phyloP scores from a whole-genome alignment of 1,284 basidiomycete species.

The Inonotus obliquus region DNA sequence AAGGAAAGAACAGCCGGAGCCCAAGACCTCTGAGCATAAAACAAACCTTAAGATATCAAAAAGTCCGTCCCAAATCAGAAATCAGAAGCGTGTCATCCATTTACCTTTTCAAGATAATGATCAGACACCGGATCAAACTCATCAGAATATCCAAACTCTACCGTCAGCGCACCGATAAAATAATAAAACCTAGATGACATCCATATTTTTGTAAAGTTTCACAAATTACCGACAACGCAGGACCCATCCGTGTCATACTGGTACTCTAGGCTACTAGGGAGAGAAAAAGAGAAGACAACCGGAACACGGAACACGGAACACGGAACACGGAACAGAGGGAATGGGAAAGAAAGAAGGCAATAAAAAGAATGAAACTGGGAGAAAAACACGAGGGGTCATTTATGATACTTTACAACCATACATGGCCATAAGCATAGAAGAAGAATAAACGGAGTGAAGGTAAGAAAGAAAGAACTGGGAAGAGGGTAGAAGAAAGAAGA shows the following conservation, averaged over 20 bases:
- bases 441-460: neutral
- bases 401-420: constrained; percentile 1
- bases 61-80: neutral
- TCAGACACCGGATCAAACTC: too few species aligned
- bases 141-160: too few species aligned
- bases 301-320: constrained; percentile 9
- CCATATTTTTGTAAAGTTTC: neutral
- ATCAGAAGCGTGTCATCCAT: neutral
- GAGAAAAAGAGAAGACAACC: constrained; percentile 20
- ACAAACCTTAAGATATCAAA: neutral
- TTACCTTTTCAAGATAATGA: neutral
- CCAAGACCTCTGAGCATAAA: neutral
- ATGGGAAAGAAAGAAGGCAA: neutral
- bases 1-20: neutral
- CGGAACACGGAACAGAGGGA: neutral
- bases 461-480: neutral
- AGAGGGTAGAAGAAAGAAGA: constrained; percentile 5
- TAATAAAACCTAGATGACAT: neutral
- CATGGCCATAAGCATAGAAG: constrained; percentile 12
- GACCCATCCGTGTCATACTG: neutral
- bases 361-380: neutral
- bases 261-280: neutral
- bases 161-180: too few species aligned
- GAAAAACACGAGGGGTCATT: constrained; percentile 7
- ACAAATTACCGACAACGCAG: neutral